Evolutionary conservation across 495 filamentous ascomycete genomes (phyloP), one percentile per base, ranked within the genome.

Genomic region (Neurospora intermedia): DNA sequence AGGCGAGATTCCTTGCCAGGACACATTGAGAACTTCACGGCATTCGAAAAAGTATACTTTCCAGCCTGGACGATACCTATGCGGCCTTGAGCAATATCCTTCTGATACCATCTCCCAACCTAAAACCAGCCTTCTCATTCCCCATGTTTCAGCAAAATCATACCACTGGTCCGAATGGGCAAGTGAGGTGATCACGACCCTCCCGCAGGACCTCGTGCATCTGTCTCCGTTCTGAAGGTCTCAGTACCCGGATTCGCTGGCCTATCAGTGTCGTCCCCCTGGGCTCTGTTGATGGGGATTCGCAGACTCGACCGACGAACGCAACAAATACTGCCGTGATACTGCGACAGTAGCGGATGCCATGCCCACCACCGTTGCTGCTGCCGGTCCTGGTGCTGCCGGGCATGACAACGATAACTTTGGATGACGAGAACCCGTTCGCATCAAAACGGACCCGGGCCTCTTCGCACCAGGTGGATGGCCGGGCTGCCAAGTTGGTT

Each of bases 381-480:
- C 54, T 31, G 54, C 23, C 54, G 54, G 54, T 31, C 13, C 54
- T 62, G 54, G 54, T 62, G 23, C 23, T 66, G 54, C 54, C 54
- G 54, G 54, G 35, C 27, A 66, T 66, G 54, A 38, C 54, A 66
- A 27, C 54, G 54, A 66, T 66, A 27, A 35, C 54, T 35, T 13
- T 35, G 38, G 69, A 71, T 74, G 73, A 69, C 69, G 73, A 74
- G 69, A 71, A 74, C 73, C 69, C 35, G 45, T 71, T 70, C 73
- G 73, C 73, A 74, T 70, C 35, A 74, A 43, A 69, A 20, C 62
- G 20, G 27, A 27, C 71, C 20, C 42, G 71, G 48, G 27, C 54
- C 11, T 35, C 9, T 62, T 62, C 23, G 54, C 54, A 62, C 54
- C 54, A 66, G 54, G 54, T 13, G 48, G 48, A 59, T 59, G 48